Conservation (phyloP, 306 rosid genomes). For the Cucurbita pepo region DNA sequence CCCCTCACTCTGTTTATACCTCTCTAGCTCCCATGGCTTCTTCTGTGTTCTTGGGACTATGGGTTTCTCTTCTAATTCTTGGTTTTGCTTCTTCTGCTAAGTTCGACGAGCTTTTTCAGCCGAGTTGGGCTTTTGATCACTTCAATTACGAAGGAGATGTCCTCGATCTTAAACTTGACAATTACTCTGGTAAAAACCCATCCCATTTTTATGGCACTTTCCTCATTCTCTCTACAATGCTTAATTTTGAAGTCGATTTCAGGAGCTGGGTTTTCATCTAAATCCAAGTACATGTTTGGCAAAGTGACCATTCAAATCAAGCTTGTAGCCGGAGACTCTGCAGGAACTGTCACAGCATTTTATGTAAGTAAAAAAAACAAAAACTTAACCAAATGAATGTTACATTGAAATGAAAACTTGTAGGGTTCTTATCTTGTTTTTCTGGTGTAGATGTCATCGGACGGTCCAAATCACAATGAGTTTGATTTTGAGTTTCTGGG, state of each 20-base stretch:
- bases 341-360: slow-evolving; percentile 92
- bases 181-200: slow-evolving; percentile 42
- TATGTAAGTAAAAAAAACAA: slow-evolving; percentile 31
- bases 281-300: slow-evolving; percentile 73
- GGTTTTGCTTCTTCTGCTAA: slow-evolving; percentile 40
- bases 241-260: slow-evolving; percentile 1
- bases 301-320: slow-evolving; percentile 63
- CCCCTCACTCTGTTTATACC: background rate
- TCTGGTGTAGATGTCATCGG: slow-evolving; percentile 65
- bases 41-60: slow-evolving; percentile 8
- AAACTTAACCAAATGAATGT: background rate
- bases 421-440: background rate
- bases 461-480: slow-evolving; percentile 71
- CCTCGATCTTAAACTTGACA: slow-evolving; percentile 65
- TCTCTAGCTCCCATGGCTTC: slow-evolving; percentile 1
- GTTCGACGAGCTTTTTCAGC: slow-evolving; percentile 74
- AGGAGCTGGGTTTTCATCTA: slow-evolving; percentile 93
- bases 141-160: slow-evolving; percentile 58
- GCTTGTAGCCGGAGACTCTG: slow-evolving; percentile 86
- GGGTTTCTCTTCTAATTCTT: slow-evolving; percentile 25
- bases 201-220: background rate
- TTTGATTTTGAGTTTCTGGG: slow-evolving; percentile 93
- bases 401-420: background rate
- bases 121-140: slow-evolving; percentile 81
- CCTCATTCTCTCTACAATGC: background rate